Percentiles rank a stretch among this genome's conserved stretches.
phyloP scores from a whole-genome alignment of 192 early-diverging fungal genomes.

The Coemansia sp. region DNA sequence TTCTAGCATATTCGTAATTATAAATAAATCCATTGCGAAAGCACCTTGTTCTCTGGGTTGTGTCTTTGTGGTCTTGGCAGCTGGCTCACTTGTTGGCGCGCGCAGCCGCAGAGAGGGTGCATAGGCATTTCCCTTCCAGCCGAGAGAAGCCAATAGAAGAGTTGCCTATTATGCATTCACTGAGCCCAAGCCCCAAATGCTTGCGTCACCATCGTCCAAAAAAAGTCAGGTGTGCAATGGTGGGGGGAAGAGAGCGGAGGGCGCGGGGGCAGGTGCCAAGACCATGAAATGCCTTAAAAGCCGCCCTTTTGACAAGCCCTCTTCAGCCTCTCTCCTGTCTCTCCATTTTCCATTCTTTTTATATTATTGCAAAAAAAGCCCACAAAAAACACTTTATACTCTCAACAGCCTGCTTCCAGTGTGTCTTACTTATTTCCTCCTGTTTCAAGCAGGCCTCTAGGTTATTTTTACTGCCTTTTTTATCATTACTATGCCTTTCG shows the following conservation, averaged over 20 bases:
- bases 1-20: neutral
- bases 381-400: neutral
- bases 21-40: neutral
- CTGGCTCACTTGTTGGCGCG: neutral
- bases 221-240: neutral
- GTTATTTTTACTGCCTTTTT: conserved; percentile 4
- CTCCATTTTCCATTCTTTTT: neutral
- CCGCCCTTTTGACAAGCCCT: neutral
- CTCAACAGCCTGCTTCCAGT: neutral
- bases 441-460: neutral
- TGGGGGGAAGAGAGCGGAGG: neutral
- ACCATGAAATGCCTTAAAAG: neutral
- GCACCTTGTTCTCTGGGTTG: neutral
- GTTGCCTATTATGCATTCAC: neutral
- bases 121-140: neutral
- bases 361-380: neutral
- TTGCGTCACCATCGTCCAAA: neutral
- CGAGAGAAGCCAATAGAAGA: neutral
- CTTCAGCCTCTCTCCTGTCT: neutral
- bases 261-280: neutral
- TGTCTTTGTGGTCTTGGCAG: neutral
- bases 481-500: conserved; percentile 25
- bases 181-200: neutral
- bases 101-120: neutral
- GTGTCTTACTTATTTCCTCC: neutral